These are phyloP conservation scores for Salvia rosmarinus DNA, from an alignment of 257 asterid species.

Conservation along the genomic window DNA sequence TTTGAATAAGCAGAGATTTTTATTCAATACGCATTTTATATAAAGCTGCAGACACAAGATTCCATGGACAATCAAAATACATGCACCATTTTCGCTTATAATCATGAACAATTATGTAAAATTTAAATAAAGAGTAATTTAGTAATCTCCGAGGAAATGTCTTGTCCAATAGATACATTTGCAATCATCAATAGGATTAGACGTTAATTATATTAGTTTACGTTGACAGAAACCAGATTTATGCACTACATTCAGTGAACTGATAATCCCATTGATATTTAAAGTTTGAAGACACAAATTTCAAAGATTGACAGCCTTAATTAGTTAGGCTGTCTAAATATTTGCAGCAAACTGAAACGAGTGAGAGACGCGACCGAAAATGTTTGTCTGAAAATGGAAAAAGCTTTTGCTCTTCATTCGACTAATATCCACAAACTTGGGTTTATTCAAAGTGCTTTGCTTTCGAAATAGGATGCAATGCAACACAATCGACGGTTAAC, in stretches of 20 bases:
- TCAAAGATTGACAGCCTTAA: neutral
- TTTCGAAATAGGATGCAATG: neutral
- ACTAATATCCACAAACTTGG: neutral
- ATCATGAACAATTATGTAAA: too few species aligned
- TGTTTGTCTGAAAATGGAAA: slow-evolving; percentile 29
- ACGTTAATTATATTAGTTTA: neutral
- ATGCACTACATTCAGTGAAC: slow-evolving; percentile 44
- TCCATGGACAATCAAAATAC: too few species aligned
- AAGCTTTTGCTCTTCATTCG: neutral
- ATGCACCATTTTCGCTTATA: too few species aligned
- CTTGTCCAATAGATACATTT: slow-evolving; percentile 4
- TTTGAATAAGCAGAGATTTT: too few species aligned
- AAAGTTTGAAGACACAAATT: slow-evolving; percentile 5
- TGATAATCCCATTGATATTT: slow-evolving; percentile 8
- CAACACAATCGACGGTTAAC: slow-evolving; percentile 11
- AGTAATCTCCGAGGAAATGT: neutral
- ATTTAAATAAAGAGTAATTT: neutral
- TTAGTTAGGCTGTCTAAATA: slow-evolving; percentile 27
- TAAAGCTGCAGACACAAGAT: too few species aligned
- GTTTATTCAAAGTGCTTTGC: slow-evolving; percentile 22
- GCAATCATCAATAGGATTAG: slow-evolving; percentile 18
- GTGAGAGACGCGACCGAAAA: slow-evolving; percentile 16
- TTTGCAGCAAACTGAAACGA: slow-evolving; percentile 24
- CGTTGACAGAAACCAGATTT: neutral
- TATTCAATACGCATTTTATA: too few species aligned